Conservation (phyloP, 2,329 filamentous ascomycete species). For the Fusarium albosuccineum region DNA sequence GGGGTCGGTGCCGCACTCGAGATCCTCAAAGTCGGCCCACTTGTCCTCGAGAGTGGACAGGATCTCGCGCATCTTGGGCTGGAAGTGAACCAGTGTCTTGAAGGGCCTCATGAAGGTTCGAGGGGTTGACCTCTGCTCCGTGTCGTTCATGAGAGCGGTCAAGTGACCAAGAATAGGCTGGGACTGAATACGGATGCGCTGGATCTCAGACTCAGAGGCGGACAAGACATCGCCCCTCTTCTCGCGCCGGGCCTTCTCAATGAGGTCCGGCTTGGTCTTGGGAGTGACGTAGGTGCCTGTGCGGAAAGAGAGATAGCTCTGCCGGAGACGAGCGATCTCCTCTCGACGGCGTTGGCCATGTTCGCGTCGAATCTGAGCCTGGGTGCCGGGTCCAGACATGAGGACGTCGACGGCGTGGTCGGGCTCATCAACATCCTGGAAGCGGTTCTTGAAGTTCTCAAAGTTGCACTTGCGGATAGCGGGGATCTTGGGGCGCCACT, state of each 20-base stretch:
- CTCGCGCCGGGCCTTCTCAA: conserved; percentile 41
- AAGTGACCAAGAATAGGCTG: conserved; percentile 56
- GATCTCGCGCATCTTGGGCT: conserved; percentile 56
- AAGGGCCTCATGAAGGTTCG: conserved; percentile 58
- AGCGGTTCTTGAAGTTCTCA: conserved; percentile 60
- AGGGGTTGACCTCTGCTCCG: conserved; percentile 51
- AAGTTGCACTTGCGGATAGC: conserved; percentile 57
- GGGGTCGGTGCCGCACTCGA: conserved; percentile 32
- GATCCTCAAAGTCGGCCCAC: conserved; percentile 55
- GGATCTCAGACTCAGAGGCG: conserved; percentile 46
- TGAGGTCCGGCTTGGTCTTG: conserved; percentile 20
- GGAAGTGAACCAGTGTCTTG: conserved; percentile 56
- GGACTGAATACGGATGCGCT: conserved; percentile 58
- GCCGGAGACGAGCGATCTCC: conserved; percentile 51
- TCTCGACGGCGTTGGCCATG: conserved; percentile 53
- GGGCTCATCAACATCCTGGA: conserved; percentile 50
- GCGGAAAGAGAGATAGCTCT: conserved; percentile 45
- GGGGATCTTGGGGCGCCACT: conserved; percentile 58
- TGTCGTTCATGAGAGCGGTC: conserved; percentile 53
- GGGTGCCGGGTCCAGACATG: conserved; percentile 50
- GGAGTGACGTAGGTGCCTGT: not conserved
- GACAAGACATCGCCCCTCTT: conserved; percentile 42
- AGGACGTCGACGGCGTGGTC: conserved; percentile 58
- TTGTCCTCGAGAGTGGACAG: conserved; percentile 56
- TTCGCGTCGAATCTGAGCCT: conserved; percentile 56